Evolutionary conservation across 2,329 filamentous ascomycete genomes (phyloP), one percentile per base, ranked within the genome.

Genomic region (Chaetomiaceae sp.): DNA sequence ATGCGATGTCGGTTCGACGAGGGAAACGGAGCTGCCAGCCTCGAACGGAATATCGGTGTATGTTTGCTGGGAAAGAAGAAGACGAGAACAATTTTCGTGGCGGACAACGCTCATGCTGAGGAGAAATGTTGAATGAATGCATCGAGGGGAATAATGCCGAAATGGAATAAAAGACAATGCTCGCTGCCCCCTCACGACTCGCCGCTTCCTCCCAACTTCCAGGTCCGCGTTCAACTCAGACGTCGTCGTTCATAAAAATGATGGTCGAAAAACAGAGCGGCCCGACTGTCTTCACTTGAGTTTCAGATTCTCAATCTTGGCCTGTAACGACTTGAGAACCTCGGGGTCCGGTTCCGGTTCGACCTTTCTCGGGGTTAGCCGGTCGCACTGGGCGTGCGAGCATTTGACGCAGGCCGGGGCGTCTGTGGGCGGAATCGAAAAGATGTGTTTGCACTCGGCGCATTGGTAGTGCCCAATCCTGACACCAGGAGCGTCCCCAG

Each of bases 301-400:
- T 19, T 70, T 72, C 54, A 80, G 59, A 23, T 63, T 66, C 47
- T 73, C 72, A 46, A 87, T 68, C 57, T 78, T 83, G 47, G 72
- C 76, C 60, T 85, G 78, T 19, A 88, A 71, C 44, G 72, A 74
- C 63, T 75, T 76, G 50, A 87, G 62, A 6, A 87, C 68, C 11
- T 81, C 80, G 1, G 82, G 81, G 63, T 88, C 82, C 2, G 79
- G 81, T 61, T 79, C 75, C 1, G 79, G 80, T 51, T 85, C 81
- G 25, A 82, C 75, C 64, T 80, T 83, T 60, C 77, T 80, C 14
- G 82, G 79, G 53, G 77, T 78, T 55, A 77, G 74, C 46, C 85
- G 76, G 15, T 76, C 75, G 63, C 84, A 85, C 59, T 83, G 82
- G 55, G 76, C 69, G 62, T 85, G 79, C 1, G 75, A 73, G 63